These are phyloP conservation scores for Aspergillus ochraceus DNA, from an alignment of 2,329 filamentous ascomycete species.

Conservation along the genomic window DNA sequence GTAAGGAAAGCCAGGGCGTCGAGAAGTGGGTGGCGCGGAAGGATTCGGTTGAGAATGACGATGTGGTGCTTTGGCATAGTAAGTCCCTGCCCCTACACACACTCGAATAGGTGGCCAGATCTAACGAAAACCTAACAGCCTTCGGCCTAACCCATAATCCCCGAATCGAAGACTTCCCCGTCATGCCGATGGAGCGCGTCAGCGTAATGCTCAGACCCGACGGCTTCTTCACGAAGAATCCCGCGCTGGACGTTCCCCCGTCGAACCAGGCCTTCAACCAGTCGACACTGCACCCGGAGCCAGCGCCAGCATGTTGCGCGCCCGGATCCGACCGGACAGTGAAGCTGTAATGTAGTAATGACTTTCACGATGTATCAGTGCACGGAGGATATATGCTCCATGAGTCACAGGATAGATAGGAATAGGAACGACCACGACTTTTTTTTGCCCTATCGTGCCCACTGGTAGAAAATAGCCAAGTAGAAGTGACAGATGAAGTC, in stretches of 20 bases:
- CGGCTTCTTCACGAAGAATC: slow-evolving; percentile 54
- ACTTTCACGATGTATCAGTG: neutral
- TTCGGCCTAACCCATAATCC: slow-evolving; percentile 64
- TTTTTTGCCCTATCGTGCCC: too few relatives aligned
- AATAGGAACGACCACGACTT: neutral
- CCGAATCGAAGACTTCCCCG: slow-evolving; percentile 64
- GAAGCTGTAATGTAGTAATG: slow-evolving; percentile 23
- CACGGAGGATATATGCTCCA: neutral
- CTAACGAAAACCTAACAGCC: slow-evolving; percentile 18
- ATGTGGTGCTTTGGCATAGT: slow-evolving; percentile 42
- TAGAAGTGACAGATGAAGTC: too few relatives aligned
- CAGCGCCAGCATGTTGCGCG: slow-evolving; percentile 21
- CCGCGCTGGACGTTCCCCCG: slow-evolving; percentile 48
- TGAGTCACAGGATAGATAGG: neutral
- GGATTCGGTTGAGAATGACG: slow-evolving; percentile 51
- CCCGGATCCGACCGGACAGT: slow-evolving; percentile 14
- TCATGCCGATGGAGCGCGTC: slow-evolving; percentile 62
- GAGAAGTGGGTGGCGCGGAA: slow-evolving; percentile 51
- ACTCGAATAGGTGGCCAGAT: neutral
- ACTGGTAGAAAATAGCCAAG: too few relatives aligned
- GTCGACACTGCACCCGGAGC: slow-evolving; percentile 34
- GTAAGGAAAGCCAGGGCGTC: slow-evolving; percentile 54
- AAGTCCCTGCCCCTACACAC: slow-evolving; percentile 14
- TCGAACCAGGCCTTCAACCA: slow-evolving; percentile 42
- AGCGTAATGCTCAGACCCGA: slow-evolving; percentile 50